Evolutionary conservation across 495 filamentous ascomycete genomes (phyloP).

Genomic region (Podospora comata): DNA sequence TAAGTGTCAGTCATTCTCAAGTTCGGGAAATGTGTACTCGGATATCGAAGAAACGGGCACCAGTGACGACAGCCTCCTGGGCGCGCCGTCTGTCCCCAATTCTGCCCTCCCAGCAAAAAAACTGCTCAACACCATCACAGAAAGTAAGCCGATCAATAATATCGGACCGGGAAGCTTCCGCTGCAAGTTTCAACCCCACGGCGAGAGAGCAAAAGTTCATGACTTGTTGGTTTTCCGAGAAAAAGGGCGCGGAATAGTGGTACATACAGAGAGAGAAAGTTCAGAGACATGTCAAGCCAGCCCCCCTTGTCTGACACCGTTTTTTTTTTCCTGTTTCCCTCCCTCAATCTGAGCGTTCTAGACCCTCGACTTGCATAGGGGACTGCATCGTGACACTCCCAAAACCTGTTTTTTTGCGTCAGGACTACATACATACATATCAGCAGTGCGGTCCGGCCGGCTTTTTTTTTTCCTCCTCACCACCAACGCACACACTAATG

Average conservation of each 20-base stretch:
- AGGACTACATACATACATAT: constrained; percentile 10
- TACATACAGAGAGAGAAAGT: no score
- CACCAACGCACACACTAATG: not conserved
- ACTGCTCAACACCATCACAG: not conserved
- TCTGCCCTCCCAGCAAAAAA: not conserved
- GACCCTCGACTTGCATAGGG: constrained; percentile 24
- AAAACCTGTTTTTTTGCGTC: constrained; percentile 34
- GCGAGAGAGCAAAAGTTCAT: not conserved
- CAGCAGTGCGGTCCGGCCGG: constrained; percentile 3
- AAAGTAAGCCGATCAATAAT: not conserved
- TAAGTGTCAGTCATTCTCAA: not conserved
- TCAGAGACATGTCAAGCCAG: not conserved
- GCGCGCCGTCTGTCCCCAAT: not conserved
- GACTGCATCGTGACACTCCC: constrained; percentile 20
- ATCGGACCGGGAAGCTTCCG: not conserved
- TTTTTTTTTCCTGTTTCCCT: not conserved
- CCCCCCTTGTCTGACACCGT: not conserved
- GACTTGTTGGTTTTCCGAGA: not conserved
- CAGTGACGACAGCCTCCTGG: not conserved
- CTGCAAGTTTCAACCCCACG: not conserved
- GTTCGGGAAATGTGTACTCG: not conserved
- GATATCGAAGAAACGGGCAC: not conserved
- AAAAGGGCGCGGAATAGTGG: not conserved
- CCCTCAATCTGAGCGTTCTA: not conserved
- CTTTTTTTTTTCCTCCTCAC: not conserved